Evolutionary conservation across 495 filamentous ascomycete genomes (phyloP).

Genomic region (Trichocladium antarcticum): DNA sequence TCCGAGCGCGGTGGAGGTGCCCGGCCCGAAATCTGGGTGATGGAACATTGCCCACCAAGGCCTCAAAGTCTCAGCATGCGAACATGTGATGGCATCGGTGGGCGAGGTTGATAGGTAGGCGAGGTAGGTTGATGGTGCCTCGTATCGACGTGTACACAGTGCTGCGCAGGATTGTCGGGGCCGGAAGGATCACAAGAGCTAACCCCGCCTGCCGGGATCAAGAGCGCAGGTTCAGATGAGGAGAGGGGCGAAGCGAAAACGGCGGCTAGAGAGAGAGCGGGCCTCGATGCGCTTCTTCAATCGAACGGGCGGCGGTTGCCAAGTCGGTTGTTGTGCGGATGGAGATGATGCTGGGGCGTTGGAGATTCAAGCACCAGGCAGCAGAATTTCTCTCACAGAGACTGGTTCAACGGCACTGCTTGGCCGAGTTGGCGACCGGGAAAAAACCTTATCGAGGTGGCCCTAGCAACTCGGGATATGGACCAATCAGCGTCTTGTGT

Average conservation of each 20-base stretch:
- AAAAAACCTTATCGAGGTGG: conserved; percentile 1
- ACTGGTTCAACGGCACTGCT: neutral
- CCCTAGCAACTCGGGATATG: neutral
- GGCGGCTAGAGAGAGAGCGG: neutral
- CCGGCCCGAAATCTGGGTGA: neutral
- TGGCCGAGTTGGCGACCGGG: neutral
- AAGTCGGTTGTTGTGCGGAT: neutral
- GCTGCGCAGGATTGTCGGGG: too few species aligned
- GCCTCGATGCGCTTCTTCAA: neutral
- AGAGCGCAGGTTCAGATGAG: too few species aligned
- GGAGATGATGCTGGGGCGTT: neutral
- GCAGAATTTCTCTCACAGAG: neutral
- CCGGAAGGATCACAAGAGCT: too few species aligned
- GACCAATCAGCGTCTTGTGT: neutral
- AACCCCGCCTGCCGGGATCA: too few species aligned
- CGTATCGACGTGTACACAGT: too few species aligned
- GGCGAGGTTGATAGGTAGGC: too few species aligned
- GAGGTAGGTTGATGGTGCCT: too few species aligned
- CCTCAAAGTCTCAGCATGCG: neutral
- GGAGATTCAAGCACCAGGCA: conserved; percentile 2
- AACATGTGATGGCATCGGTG: too few species aligned
- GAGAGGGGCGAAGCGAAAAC: neutral
- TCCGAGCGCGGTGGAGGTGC: neutral
- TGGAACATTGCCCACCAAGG: neutral
- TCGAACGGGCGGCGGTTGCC: too few species aligned